Conservation (phyloP, 495 filamentous ascomycete genomes). For the Pyrenula massariospora region DNA sequence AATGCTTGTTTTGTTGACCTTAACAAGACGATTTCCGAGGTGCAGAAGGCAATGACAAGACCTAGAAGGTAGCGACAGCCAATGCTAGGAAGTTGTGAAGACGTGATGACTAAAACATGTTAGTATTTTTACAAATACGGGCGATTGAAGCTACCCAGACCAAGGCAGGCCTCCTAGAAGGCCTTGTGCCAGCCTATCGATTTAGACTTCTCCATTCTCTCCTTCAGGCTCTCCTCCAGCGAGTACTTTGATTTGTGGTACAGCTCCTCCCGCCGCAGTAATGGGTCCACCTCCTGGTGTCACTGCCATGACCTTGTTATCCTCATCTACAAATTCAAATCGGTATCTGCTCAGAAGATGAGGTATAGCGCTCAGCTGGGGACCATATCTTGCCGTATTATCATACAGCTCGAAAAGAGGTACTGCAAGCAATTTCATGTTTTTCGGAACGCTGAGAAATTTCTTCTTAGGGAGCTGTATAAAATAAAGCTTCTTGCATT, state of each 20-base stretch:
- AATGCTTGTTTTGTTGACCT: too few species aligned
- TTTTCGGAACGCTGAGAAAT: slow-evolving; percentile 95
- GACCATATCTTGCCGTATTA: slow-evolving; percentile 88
- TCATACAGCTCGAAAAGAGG: slow-evolving; percentile 97
- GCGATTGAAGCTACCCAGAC: too few species aligned
- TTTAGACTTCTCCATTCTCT: background rate
- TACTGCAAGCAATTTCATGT: slow-evolving; percentile 97
- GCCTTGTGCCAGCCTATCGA: too few species aligned
- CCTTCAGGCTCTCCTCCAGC: slow-evolving; percentile 39
- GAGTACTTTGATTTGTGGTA: slow-evolving; percentile 58
- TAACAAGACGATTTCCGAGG: too few species aligned
- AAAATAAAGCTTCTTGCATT: slow-evolving; percentile 98
- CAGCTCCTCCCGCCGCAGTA: slow-evolving; percentile 29
- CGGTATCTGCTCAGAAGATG: slow-evolving; percentile 89
- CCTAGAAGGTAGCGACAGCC: too few species aligned
- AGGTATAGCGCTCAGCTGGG: slow-evolving; percentile 90
- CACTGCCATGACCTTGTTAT: slow-evolving; percentile 72
- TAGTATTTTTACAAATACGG: too few species aligned
- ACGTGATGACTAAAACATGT: too few species aligned
- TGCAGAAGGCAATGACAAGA: too few species aligned
- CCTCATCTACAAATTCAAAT: slow-evolving; percentile 97
- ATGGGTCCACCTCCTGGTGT: slow-evolving; percentile 60
- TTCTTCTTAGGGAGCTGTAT: slow-evolving; percentile 89
- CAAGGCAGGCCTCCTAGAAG: too few species aligned
- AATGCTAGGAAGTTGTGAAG: too few species aligned